A percentile compares a stretch with the other conserved stretches of the same genome.
These are phyloP conservation scores for Pulveroboletus sp. DNA, from an alignment of 768 basidiomycete species.

Conservation along the genomic window DNA sequence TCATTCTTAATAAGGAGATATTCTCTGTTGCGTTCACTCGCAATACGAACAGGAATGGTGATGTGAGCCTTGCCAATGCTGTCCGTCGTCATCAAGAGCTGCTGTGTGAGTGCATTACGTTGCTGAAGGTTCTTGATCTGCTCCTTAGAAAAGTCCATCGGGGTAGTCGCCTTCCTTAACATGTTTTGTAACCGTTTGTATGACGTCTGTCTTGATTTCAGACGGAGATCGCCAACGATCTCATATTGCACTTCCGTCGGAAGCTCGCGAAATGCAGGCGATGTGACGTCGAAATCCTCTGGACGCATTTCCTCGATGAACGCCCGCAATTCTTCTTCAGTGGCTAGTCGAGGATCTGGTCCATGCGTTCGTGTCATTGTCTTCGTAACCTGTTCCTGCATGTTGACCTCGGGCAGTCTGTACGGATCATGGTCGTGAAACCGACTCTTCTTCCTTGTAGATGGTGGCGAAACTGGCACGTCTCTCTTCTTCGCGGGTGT, in stretches of 20 bases:
- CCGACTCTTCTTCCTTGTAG: constrained; percentile 54
- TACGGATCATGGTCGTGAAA: constrained; percentile 89
- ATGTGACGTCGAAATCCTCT: constrained; percentile 89
- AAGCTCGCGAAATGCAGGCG: constrained; percentile 84
- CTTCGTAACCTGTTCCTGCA: constrained; percentile 58
- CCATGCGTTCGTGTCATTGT: constrained; percentile 55
- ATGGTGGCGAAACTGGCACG: constrained; percentile 37
- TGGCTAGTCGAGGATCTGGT: constrained; percentile 91
- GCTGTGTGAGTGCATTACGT: constrained; percentile 88
- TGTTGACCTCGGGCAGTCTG: constrained; percentile 76
- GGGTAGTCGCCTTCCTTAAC: constrained; percentile 71
- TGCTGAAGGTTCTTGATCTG: constrained; percentile 90
- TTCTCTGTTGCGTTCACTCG: constrained; percentile 90
- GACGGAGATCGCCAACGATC: constrained; percentile 90
- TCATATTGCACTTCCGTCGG: constrained; percentile 98
- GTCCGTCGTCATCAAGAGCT: constrained; percentile 87
- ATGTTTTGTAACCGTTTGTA: constrained; percentile 89
- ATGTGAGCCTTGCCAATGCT: constrained; percentile 87
- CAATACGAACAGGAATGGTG: constrained; percentile 88
- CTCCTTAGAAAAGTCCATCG: constrained; percentile 93
- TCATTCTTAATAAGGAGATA: constrained; percentile 95
- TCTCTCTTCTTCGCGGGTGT: constrained; percentile 40
- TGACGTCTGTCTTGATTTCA: constrained; percentile 93
- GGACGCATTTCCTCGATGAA: constrained; percentile 98
- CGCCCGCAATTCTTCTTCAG: constrained; percentile 86